These are phyloP conservation scores for Colletotrichum kahawae DNA, from an alignment of 2,329 filamentous ascomycete genomes.

Conservation along the genomic window DNA sequence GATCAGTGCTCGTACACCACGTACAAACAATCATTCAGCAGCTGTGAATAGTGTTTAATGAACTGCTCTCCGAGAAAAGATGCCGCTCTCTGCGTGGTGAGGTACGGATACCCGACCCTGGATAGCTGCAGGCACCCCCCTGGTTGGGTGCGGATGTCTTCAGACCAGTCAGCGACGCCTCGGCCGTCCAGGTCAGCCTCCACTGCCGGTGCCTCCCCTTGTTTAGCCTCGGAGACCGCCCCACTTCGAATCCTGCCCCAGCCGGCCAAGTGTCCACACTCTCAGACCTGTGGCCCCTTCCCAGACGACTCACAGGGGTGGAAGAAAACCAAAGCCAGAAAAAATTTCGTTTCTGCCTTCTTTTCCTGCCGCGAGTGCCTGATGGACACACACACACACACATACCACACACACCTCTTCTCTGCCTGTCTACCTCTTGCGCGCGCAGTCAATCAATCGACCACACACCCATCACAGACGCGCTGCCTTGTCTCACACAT, in stretches of 20 bases:
- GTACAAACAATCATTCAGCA: neutral
- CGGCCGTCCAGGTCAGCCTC: neutral
- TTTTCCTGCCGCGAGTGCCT: neutral
- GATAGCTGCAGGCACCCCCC: constrained; percentile 5
- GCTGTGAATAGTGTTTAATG: neutral
- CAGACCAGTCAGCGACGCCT: neutral
- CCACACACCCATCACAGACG: neutral
- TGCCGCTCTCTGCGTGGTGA: neutral
- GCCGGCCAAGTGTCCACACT: neutral
- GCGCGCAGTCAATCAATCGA: neutral
- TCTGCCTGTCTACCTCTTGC: neutral
- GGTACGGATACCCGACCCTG: neutral
- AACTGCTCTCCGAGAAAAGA: neutral
- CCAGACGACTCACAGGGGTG: neutral
- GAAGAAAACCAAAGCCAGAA: neutral
- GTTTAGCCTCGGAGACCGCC: constrained; percentile 3
- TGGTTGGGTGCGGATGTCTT: neutral
- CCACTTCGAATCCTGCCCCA: neutral
- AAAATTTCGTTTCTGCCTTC: constrained; percentile 8
- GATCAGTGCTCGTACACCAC: neutral
- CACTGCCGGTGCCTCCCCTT: neutral
- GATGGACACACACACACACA: constrained; percentile 1
- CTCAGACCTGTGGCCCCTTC: neutral
- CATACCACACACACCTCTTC: neutral
- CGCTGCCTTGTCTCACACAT: neutral